Conservation (phyloP, 2,329 filamentous ascomycete species). For the Beauveria pseudobassiana region DNA sequence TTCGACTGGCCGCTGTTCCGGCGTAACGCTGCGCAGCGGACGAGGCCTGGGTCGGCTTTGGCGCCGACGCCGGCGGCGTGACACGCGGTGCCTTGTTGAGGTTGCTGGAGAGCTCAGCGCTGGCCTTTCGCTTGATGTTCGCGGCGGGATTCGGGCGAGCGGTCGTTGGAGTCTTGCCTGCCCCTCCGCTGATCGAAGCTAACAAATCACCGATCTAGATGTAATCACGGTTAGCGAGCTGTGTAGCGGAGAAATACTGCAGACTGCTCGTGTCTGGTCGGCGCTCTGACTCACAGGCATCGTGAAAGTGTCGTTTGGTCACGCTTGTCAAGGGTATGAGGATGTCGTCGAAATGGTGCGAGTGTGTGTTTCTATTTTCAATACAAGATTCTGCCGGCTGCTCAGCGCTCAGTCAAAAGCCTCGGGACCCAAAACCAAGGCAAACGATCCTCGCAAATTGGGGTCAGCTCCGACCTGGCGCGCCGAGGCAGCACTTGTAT, state of each 20-base stretch:
- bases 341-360: not conserved
- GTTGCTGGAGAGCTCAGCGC: constrained; percentile 37
- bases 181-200: constrained; percentile 53
- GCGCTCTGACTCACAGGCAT: constrained; percentile 16
- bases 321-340: not conserved
- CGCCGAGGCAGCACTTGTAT: constrained; percentile 10
- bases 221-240: not conserved
- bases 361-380: not conserved
- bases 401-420: constrained; percentile 12
- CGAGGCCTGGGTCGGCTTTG: constrained; percentile 9
- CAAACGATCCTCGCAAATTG: constrained; percentile 4
- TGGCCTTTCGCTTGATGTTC: constrained; percentile 49
- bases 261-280: not conserved
- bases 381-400: not conserved
- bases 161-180: constrained; percentile 29
- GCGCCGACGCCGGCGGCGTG: constrained; percentile 12
- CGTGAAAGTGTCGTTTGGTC: not conserved
- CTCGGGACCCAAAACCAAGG: constrained; percentile 11
- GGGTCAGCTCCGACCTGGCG: constrained; percentile 7
- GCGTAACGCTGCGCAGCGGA: not conserved
- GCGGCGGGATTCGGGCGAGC: constrained; percentile 19
- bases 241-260: not conserved
- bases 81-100: constrained; percentile 35
- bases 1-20: not conserved
- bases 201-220: constrained; percentile 46